Percentiles rank a stretch among this genome's conserved stretches.
These are phyloP conservation scores for Penicillium argentinense DNA, from an alignment of 495 filamentous ascomycete genomes.

Conservation along the genomic window DNA sequence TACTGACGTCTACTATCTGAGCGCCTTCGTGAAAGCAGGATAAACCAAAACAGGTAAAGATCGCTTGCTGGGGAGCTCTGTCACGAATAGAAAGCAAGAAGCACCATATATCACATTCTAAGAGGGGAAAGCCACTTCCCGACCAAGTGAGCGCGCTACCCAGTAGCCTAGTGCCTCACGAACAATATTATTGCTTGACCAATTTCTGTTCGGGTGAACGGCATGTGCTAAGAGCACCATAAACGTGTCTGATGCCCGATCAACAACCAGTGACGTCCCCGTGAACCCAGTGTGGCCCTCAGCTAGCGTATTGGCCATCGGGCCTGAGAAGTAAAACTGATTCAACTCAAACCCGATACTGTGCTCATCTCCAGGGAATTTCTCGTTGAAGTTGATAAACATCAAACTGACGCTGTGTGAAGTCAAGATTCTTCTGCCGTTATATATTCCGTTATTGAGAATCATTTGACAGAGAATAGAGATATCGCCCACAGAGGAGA, in stretches of 20 bases:
- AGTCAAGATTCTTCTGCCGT: constrained; percentile 17
- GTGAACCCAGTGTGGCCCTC: constrained; percentile 29
- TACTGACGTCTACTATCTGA: no score
- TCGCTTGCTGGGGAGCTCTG: no score
- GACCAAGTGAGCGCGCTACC: constrained; percentile 23
- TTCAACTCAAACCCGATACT: constrained; percentile 29
- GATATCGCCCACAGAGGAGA: constrained; percentile 22
- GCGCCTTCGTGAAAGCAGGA: no score
- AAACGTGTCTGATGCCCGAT: constrained; percentile 21
- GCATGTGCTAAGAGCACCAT: constrained; percentile 23
- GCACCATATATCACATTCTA: no score
- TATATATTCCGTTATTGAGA: constrained; percentile 30
- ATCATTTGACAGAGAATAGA: constrained; percentile 31
- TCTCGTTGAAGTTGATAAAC: constrained; percentile 27
- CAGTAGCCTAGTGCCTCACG: constrained; percentile 25
- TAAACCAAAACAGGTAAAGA: no score
- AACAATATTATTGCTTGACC: constrained; percentile 29
- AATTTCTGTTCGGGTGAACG: constrained; percentile 24
- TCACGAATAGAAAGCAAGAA: no score
- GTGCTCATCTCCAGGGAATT: constrained; percentile 23
- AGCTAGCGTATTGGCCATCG: constrained; percentile 24
- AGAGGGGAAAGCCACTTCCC: constrained; percentile 20
- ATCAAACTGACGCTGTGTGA: constrained; percentile 22
- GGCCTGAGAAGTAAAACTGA: constrained; percentile 25
- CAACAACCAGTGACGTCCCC: constrained; percentile 24